Base-by-base conservation (phyloP, 2,329 filamentous ascomycete species). In the Clarireedia homoeocarpa region DNA sequence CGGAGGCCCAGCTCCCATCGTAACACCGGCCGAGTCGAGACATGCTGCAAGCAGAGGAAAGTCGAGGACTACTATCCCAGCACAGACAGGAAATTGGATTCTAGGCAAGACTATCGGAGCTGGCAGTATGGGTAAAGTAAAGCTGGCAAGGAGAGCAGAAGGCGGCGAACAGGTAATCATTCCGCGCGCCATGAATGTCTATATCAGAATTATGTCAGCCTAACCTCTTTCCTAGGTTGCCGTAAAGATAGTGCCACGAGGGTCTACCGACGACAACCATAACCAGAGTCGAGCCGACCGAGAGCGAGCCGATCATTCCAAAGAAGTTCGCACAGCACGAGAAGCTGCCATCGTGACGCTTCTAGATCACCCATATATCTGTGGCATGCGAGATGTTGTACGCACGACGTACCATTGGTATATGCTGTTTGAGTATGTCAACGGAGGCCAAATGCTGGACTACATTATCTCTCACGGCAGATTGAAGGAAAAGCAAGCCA, bases 341-440 rank as follows among this genome's bases (percentile, higher is more conserved):
- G 94, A 99, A 72, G 92, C 94, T 44, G 94, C 94, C 63, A 97
- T 99, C 68, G 92, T 96, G 61, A 95, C 89, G 26, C 83, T 99
- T 48, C 81, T 96, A 56, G 90, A 91, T 68, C 94, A 97, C 67
- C 94, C 92, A 14, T 95, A 96, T 69, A 95, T 99, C 57, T 97
- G 94, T 71, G 91, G 89, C 58, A 88, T 99, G 80, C 85, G 91
- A 62, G 94, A 99, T 73, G 91, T 96, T 26, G 88, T 97, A 56
- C 86, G 91, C 57, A 97, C 94, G 51, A 92, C 94, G 67, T 94
- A 96, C 71, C 94, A 99, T 73, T 99, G 94, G 94, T 99, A 99
- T 73, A 99, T 99, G 94, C 84, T 99, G 51, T 99, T 96, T 69
- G 94, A 99, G 74, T 96, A 94, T 71, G 94, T 99, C 72, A 96